Conservation (phyloP, 2,329 filamentous ascomycete genomes). For the Akanthomyces dipterigenus region DNA sequence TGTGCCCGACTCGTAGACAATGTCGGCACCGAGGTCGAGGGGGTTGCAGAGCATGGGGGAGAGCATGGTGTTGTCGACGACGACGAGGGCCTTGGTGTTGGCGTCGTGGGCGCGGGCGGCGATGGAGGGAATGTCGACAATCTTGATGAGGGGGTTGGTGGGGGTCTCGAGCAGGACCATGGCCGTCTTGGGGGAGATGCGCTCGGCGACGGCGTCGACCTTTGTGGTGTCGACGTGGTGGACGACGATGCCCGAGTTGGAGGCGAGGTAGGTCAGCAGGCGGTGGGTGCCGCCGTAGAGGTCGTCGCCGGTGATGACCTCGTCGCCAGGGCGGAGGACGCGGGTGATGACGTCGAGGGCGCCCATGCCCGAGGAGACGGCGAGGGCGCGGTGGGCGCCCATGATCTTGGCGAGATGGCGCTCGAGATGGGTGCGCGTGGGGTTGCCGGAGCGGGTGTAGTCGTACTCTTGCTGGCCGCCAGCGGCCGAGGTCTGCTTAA, state of each 20-base stretch:
- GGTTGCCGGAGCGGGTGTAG: constrained; percentile 96
- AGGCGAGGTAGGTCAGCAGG: constrained; percentile 83
- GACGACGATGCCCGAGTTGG: constrained; percentile 84
- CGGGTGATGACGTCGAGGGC: constrained; percentile 94
- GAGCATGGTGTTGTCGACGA: constrained; percentile 98
- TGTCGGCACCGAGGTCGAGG: constrained; percentile 86
- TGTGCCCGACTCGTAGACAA: constrained; percentile 95
- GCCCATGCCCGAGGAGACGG: constrained; percentile 95
- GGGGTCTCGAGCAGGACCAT: constrained; percentile 96
- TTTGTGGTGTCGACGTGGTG: constrained; percentile 94
- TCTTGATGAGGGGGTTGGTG: constrained; percentile 97
- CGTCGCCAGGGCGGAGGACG: constrained; percentile 82
- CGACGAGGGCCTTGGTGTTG: constrained; percentile 73
- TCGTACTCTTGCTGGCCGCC: constrained; percentile 87
- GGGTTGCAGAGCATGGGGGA: constrained; percentile 92
- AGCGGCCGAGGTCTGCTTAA: constrained; percentile 80
- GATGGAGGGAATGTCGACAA: constrained; percentile 83
- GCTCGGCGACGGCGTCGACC: constrained; percentile 60
- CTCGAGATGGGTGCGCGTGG: constrained; percentile 91
- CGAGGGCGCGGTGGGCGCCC: constrained; percentile 84
- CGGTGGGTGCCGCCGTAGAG: constrained; percentile 94
- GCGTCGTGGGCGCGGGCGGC: constrained; percentile 67
- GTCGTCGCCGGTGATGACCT: constrained; percentile 95
- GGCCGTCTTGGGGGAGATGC: constrained; percentile 72
- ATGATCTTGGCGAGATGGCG: constrained; percentile 98